Conservation (phyloP, 768 basidiomycete genomes). For the Pleurotus platypus region DNA sequence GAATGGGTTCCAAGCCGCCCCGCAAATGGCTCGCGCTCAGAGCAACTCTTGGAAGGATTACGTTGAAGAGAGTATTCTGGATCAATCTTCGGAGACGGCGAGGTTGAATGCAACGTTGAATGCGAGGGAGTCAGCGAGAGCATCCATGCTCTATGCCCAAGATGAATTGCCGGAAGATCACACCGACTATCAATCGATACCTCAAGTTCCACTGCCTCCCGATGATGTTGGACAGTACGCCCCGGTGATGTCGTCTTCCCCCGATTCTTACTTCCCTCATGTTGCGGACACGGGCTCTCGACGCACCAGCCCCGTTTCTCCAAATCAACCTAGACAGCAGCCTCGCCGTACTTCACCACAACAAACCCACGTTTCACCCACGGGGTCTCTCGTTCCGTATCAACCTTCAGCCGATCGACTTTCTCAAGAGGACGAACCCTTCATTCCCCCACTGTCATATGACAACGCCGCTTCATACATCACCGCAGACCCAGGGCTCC, state of each 20-base stretch:
- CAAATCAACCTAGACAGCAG: not conserved
- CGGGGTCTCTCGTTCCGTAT: not conserved
- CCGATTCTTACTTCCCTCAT: not conserved
- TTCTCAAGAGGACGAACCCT: constrained; percentile 9
- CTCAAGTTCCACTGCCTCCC: constrained; percentile 1
- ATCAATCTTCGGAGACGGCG: constrained; percentile 3
- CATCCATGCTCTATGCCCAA: not conserved
- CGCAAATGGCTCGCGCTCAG: not conserved
- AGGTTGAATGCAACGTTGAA: constrained; percentile 5
- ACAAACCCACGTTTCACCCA: not conserved
- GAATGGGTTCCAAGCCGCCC: not conserved
- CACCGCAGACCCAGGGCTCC: not conserved
- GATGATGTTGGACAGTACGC: constrained; percentile 1
- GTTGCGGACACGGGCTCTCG: not conserved
- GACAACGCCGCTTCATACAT: not conserved
- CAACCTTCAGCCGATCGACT: constrained; percentile 5
- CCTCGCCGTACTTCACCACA: constrained; percentile 7
- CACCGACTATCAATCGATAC: constrained; percentile 4
- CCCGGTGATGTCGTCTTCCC: constrained; percentile 1
- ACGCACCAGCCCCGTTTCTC: constrained; percentile 7
- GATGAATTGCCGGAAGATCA: not conserved
- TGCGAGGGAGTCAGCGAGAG: not conserved
- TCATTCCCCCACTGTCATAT: constrained; percentile 8
- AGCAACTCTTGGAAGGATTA: not conserved
- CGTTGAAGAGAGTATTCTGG: constrained; percentile 3